These are phyloP conservation scores for Aureobasidium zeae DNA, from an alignment of 2,329 filamentous ascomycete genomes.

Conservation along the genomic window DNA sequence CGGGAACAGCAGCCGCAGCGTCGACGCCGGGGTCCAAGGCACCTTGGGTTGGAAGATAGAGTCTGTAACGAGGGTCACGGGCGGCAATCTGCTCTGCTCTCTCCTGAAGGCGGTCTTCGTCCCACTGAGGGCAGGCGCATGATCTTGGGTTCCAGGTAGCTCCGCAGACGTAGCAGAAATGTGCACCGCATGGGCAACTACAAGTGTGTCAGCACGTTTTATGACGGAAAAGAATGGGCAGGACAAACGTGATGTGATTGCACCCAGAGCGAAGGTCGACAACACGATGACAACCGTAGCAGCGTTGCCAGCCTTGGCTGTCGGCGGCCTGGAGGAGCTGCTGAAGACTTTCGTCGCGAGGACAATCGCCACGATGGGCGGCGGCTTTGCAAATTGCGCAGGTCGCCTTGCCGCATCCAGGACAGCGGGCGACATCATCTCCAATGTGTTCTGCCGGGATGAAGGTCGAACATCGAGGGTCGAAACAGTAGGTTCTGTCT, in stretches of 20 bases:
- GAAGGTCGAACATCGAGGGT: slow-evolving; percentile 38
- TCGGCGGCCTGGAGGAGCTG: slow-evolving; percentile 35
- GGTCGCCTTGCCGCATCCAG: slow-evolving; percentile 35
- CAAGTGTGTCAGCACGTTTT: neutral
- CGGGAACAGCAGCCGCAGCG: neutral
- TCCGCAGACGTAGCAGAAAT: slow-evolving; percentile 28
- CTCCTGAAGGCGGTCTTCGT: slow-evolving; percentile 12
- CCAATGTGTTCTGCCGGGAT: slow-evolving; percentile 31
- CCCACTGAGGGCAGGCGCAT: neutral
- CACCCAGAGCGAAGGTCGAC: slow-evolving; percentile 46
- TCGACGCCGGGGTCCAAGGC: neutral
- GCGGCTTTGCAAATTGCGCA: slow-evolving; percentile 44
- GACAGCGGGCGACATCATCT: slow-evolving; percentile 34
- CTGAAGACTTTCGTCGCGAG: slow-evolving; percentile 34
- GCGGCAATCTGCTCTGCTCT: slow-evolving; percentile 25
- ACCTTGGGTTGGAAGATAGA: neutral
- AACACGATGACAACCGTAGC: slow-evolving; percentile 37
- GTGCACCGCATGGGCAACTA: slow-evolving; percentile 23
- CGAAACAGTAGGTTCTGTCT: slow-evolving; percentile 45
- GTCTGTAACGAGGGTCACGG: neutral
- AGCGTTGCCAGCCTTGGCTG: slow-evolving; percentile 44
- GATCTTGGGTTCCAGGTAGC: slow-evolving; percentile 19
- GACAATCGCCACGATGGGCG: slow-evolving; percentile 42
- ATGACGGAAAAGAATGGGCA: neutral
- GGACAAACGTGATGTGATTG: slow-evolving; percentile 48